Conservation (phyloP, 2,329 filamentous ascomycete species). For the Alternaria conjuncta region DNA sequence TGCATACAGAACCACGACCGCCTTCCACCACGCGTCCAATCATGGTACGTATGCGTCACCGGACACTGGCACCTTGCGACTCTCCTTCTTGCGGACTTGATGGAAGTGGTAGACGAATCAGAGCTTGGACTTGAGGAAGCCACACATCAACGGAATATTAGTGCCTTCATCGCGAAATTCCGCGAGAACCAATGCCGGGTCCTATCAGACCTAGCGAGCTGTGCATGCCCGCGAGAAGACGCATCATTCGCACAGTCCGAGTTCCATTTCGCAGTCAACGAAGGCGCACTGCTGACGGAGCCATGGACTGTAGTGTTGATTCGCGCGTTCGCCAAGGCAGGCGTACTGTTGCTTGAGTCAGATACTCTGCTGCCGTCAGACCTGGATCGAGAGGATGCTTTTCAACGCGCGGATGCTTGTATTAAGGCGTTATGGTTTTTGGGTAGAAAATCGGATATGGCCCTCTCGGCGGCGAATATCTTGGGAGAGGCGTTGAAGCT, state of each 20-base stretch:
- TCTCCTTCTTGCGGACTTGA: slow-evolving; percentile 61
- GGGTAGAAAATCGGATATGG: slow-evolving; percentile 63
- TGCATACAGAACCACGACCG: slow-evolving; percentile 58
- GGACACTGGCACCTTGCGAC: slow-evolving; percentile 66
- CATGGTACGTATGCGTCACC: slow-evolving; percentile 65
- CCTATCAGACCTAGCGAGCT: slow-evolving; percentile 58
- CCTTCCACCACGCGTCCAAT: slow-evolving; percentile 62
- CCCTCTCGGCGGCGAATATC: slow-evolving; percentile 49
- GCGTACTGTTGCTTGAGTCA: slow-evolving; percentile 49
- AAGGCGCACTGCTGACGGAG: slow-evolving; percentile 64
- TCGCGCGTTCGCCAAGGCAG: slow-evolving; percentile 60
- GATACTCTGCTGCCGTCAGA: slow-evolving; percentile 25
- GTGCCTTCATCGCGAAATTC: slow-evolving; percentile 50
- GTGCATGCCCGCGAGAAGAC: slow-evolving; percentile 49
- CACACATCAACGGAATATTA: slow-evolving; percentile 32
- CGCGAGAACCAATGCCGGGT: slow-evolving; percentile 54
- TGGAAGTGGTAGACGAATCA: slow-evolving; percentile 58
- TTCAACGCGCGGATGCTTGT: slow-evolving; percentile 56
- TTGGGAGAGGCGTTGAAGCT: slow-evolving; percentile 45
- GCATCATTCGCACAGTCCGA: slow-evolving; percentile 46
- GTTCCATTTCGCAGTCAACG: slow-evolving; percentile 61
- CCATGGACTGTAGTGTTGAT: slow-evolving; percentile 66
- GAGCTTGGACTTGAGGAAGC: slow-evolving; percentile 29
- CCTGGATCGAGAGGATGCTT: slow-evolving; percentile 30
- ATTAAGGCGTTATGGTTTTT: slow-evolving; percentile 62